Evolutionary conservation across 768 basidiomycete genomes (phyloP).

Genomic region (Rickenella mellea): DNA sequence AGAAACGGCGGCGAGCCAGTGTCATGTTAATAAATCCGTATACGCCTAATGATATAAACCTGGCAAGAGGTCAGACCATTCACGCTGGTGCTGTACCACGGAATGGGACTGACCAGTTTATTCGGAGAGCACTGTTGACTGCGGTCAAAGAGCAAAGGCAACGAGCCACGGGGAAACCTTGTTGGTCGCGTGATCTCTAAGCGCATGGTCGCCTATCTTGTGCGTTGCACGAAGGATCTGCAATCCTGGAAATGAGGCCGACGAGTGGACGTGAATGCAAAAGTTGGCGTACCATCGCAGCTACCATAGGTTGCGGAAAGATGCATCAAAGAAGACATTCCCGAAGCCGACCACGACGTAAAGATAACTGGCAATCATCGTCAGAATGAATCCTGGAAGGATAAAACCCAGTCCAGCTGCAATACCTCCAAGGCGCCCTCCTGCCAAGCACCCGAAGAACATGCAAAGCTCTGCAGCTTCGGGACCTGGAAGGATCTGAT

Average conservation of each 20-base stretch:
- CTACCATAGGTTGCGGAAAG: slow-evolving; percentile 6
- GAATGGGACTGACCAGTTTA: slow-evolving; percentile 6
- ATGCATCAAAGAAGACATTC: slow-evolving; percentile 2
- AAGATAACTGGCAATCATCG: slow-evolving; percentile 1
- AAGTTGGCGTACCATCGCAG: slow-evolving; percentile 4
- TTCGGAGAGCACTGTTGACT: slow-evolving; percentile 5
- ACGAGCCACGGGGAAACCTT: slow-evolving; percentile 3
- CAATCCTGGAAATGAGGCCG: too few species aligned
- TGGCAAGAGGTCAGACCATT: background rate
- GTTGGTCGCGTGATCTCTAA: slow-evolving; percentile 1
- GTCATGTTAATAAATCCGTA: slow-evolving; percentile 7
- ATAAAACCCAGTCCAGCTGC: slow-evolving; percentile 4
- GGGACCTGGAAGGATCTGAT: slow-evolving; percentile 5
- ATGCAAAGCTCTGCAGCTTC: slow-evolving; percentile 6
- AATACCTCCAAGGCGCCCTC: slow-evolving; percentile 3
- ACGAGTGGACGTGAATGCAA: too few species aligned
- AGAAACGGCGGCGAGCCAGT: slow-evolving; percentile 1
- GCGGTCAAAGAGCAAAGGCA: slow-evolving; percentile 4
- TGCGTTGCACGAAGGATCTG: too few species aligned
- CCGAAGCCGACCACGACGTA: slow-evolving; percentile 4
- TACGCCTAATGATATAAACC: slow-evolving; percentile 6
- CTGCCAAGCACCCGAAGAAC: slow-evolving; percentile 6
- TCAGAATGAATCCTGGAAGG: slow-evolving; percentile 3
- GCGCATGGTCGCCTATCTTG: slow-evolving; percentile 3
- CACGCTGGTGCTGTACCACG: background rate